These are phyloP conservation scores for Metschnikowia peoriensis DNA, from an alignment of 805 yeast genomes.

Conservation along the genomic window DNA sequence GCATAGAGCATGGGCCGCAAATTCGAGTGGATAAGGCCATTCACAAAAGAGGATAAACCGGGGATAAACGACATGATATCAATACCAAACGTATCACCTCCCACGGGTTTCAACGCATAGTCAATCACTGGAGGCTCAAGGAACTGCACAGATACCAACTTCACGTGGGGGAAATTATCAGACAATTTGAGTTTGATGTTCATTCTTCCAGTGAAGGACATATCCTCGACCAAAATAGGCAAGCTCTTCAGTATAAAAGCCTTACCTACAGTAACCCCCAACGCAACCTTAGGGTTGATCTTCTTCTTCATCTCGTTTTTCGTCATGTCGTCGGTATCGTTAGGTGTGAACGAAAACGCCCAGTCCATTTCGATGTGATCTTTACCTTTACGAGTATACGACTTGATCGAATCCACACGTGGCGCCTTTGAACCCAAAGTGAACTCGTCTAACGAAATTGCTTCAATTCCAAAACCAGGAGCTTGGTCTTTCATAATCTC, in stretches of 20 bases:
- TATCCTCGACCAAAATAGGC: slow-evolving; percentile 79
- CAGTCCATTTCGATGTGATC: slow-evolving; percentile 79
- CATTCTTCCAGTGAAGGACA: slow-evolving; percentile 72
- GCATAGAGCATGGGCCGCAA: slow-evolving; percentile 79
- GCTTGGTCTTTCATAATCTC: slow-evolving; percentile 65
- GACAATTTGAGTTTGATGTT: slow-evolving; percentile 59
- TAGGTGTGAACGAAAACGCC: slow-evolving; percentile 79
- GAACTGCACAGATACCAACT: slow-evolving; percentile 65
- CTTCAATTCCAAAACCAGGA: slow-evolving; percentile 82
- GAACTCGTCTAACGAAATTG: slow-evolving; percentile 68
- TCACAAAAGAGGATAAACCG: slow-evolving; percentile 72
- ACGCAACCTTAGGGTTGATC: slow-evolving; percentile 75
- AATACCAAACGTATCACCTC: slow-evolving; percentile 84
- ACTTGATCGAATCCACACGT: slow-evolving; percentile 64
- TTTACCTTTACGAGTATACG: slow-evolving; percentile 67
- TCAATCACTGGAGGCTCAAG: slow-evolving; percentile 78
- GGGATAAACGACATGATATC: slow-evolving; percentile 85
- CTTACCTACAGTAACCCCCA: slow-evolving; percentile 80
- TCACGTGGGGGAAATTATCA: slow-evolving; percentile 74
- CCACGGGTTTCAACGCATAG: slow-evolving; percentile 79
- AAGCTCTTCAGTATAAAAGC: slow-evolving; percentile 72
- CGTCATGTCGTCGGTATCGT: slow-evolving; percentile 82
- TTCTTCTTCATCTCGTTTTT: slow-evolving; percentile 66
- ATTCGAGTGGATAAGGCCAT: slow-evolving; percentile 62
- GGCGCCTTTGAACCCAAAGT: slow-evolving; percentile 83